Evolutionary conservation across 345 rosid genomes (phyloP), one percentile per base, ranked within the genome.

Genomic region (Alliaria petiolata): DNA sequence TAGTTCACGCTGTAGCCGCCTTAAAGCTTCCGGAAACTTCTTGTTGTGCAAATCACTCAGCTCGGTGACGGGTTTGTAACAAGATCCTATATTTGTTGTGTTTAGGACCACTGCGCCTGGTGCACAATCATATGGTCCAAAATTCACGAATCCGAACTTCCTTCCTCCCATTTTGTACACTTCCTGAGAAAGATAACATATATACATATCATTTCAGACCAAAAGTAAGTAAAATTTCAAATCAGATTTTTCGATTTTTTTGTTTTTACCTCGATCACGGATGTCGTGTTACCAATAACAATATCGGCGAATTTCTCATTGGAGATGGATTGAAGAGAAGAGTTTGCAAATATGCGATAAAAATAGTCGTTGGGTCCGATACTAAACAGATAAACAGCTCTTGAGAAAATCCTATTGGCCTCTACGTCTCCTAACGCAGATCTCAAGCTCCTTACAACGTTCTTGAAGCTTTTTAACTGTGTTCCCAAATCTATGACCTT

Each of bases 131-230:
- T 72, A 50, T 1, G 69, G 7, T 33, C 65, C 76, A 13, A 77
- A 5, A 5, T 56, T 69, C 36, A 77, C n/a, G n/a, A 86, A 44
- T 61, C 82, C 86, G 46, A 86, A 86, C 55, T 81, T 82, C 42
- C 86, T 82, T 65, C 87, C 90, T 57, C 87, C 87, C 47, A 44
- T 38, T 51, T 67, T 64, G 44, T 82, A 68, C 33, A 85, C 61
- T 57, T 76, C 82, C 87, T 85, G 35, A 47, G 60, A 68, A 25
- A 47, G 34, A 56, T 3, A 58, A 60, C 65, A 64, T 42, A 60
- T 56, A 44, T 42, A n/a, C 3, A 22, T 22, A 22, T 22, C 43
- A 33, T 51, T 46, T 38, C 25, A 33, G 25, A 39, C 62, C 43
- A 39, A 51, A 49, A 26, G 4, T 26, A 39, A 8, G 28, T 12